Base-by-base conservation (phyloP, 495 filamentous ascomycete species). In the Aspergillus affinis region DNA sequence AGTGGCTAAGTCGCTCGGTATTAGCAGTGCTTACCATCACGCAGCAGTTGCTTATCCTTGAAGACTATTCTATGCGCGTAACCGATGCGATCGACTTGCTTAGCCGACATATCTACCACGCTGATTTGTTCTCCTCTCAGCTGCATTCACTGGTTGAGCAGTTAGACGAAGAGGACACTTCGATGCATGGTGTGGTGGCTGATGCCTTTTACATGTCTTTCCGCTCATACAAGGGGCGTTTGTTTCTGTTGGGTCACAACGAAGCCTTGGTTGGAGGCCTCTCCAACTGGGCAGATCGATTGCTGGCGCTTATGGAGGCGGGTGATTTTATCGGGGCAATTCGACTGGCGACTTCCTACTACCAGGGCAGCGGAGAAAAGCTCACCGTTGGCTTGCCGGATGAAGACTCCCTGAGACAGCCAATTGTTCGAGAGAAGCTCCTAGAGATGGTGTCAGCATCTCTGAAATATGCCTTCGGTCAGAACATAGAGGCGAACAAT, bases 201-300 rank as follows among this genome's bases (percentile, higher is more conserved):
- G 95, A 98, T 78, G 94, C 95, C 17, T 98, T 97, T 65, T 90
- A 94, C 68, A 96, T 97, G 88, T 97, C 95, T 70, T 93, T 98
- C 72, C 90, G 90, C 61, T 84, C 90, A 5, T 97, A 97, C 72
- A 98, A 98, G 73, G 92, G 95, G 17, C 86, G 94, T 13, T 78
- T 97, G 48, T 98, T 98, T 68, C 78, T 98, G 13, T 79, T 98
- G 20, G 93, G 93, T 46, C 91, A 90, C 76, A 91, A 90, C 69
- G 94, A 98, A 66, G 74, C 96, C 9, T 89, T 91, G 3, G 86
- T 98, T 51, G 94, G 94, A 20, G 88, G 86, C 32, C 75, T 98
- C 49, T 97, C 95, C 13, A 98, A 98, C 65, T 98, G 94, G 94
- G 94, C 94, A n/a, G 94, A 98, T 75, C 82, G 94, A 61, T 78